These are phyloP conservation scores for Pseudogymnoascus sp. DNA, from an alignment of 2,329 filamentous ascomycete species.

Conservation along the genomic window DNA sequence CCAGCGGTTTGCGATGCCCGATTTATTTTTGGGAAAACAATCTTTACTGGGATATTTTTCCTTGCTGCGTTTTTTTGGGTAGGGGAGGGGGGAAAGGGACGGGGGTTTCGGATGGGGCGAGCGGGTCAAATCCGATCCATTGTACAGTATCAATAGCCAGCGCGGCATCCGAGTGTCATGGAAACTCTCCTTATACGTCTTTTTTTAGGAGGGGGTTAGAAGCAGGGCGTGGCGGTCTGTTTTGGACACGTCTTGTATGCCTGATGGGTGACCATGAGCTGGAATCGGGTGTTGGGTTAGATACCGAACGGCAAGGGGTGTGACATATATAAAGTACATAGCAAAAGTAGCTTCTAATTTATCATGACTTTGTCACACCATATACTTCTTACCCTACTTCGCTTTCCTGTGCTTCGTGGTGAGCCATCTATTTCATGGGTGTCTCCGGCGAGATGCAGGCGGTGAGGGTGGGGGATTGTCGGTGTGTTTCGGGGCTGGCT, in stretches of 20 bases:
- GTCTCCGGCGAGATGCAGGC: neutral
- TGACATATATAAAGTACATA: neutral
- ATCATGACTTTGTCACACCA: neutral
- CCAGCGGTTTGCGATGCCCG: slow-evolving; percentile 4
- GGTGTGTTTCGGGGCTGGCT: neutral
- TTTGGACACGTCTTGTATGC: neutral
- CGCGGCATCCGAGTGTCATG: neutral
- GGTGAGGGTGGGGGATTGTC: neutral
- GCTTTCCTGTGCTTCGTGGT: neutral
- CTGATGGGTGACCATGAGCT: neutral
- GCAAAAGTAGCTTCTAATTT: neutral
- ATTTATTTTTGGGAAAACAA: neutral
- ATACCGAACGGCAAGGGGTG: neutral
- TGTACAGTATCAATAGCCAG: slow-evolving; percentile 6
- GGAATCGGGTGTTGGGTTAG: neutral
- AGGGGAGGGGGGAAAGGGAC: no score
- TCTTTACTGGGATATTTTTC: slow-evolving; percentile 3
- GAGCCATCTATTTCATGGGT: neutral
- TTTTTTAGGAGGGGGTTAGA: neutral
- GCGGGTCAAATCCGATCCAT: neutral
- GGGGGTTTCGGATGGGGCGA: neutral
- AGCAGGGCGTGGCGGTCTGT: neutral
- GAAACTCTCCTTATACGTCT: neutral
- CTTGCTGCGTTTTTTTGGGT: neutral
- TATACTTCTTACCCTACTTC: neutral